A percentile compares a stretch with the other conserved stretches of the same genome.
These are phyloP conservation scores for Scheffersomyces titani DNA, from an alignment of 1,139 yeast species.

Conservation along the genomic window DNA sequence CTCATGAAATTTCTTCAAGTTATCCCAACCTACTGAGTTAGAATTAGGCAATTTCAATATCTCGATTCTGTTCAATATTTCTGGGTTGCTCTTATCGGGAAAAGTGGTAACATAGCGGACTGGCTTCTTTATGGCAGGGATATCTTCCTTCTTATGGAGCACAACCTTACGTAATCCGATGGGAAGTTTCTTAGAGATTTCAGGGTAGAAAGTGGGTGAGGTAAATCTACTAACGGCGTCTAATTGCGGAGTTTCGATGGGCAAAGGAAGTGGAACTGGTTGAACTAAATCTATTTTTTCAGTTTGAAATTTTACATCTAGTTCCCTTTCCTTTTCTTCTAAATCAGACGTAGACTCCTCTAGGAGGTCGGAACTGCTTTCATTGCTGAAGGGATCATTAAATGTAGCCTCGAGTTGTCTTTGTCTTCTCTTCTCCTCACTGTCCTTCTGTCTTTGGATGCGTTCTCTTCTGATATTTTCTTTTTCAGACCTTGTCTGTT, in stretches of 20 bases:
- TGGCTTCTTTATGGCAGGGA: constrained; percentile 35
- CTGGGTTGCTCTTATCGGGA: constrained; percentile 36
- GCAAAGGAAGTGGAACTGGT: constrained; percentile 22
- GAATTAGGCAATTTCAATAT: constrained; percentile 47
- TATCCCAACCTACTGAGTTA: constrained; percentile 51
- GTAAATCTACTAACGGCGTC: constrained; percentile 29
- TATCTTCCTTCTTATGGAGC: constrained; percentile 14
- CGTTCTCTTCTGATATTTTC: constrained; percentile 11
- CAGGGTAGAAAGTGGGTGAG: constrained; percentile 34
- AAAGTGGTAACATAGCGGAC: constrained; percentile 34
- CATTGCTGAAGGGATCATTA: constrained; percentile 19
- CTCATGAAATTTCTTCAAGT: constrained; percentile 35
- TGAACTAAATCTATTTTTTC: constrained; percentile 3
- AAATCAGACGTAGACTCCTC: constrained; percentile 1
- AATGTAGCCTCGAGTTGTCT: constrained; percentile 16
- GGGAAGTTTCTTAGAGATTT: constrained; percentile 36
- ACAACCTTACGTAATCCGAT: constrained; percentile 30
- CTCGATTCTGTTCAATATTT: constrained; percentile 39
- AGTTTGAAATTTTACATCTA: constrained; percentile 3
- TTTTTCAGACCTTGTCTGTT: constrained; percentile 1
- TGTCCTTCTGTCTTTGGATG: constrained; percentile 12
- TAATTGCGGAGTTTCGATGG: constrained; percentile 20
- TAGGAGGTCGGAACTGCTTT: background rate
- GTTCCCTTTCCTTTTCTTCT: constrained; percentile 2
- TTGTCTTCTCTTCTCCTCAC: constrained; percentile 14